Conservation (phyloP, 106 monocot genomes). For the Acanthochlamys bracteata region DNA sequence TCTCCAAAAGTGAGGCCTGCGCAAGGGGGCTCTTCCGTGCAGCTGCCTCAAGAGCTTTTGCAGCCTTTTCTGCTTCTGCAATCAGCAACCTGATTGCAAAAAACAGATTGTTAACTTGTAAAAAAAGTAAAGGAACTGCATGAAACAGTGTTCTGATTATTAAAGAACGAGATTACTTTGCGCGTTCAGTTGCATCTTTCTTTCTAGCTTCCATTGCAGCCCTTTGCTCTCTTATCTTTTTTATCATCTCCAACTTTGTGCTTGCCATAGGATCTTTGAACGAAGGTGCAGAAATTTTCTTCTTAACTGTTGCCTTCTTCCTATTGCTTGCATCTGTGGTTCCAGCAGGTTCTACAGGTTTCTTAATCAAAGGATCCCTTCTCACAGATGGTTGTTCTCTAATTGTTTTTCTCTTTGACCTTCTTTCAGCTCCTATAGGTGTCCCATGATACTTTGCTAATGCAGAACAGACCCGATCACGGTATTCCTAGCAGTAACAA, state of each 20-base stretch:
- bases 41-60: slow-evolving; percentile 71
- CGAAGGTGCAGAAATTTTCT: slow-evolving; percentile 31
- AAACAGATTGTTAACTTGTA: neutral
- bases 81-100: slow-evolving; percentile 56
- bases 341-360: slow-evolving; percentile 11
- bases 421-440: slow-evolving; percentile 47
- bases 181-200: slow-evolving; percentile 66
- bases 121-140: too few relatives aligned
- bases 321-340: slow-evolving; percentile 19
- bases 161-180: slow-evolving; percentile 46
- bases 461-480: slow-evolving; percentile 60
- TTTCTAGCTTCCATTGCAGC: slow-evolving; percentile 53
- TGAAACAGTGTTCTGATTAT: too few relatives aligned
- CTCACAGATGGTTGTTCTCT: slow-evolving; percentile 22
- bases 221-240: slow-evolving; percentile 67
- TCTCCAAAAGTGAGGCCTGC: slow-evolving; percentile 78
- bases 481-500: slow-evolving; percentile 52
- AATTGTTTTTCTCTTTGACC: slow-evolving; percentile 30
- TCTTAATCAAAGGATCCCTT: slow-evolving; percentile 24
- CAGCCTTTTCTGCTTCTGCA: slow-evolving; percentile 89
- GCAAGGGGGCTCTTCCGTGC: slow-evolving; percentile 76
- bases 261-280: slow-evolving; percentile 83
- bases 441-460: slow-evolving; percentile 64
- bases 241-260: slow-evolving; percentile 90
- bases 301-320: slow-evolving; percentile 27